Percentiles rank a stretch among this genome's conserved stretches.
Conservation (phyloP, 495 filamentous ascomycete species). For the Talaromyces ruber region DNA sequence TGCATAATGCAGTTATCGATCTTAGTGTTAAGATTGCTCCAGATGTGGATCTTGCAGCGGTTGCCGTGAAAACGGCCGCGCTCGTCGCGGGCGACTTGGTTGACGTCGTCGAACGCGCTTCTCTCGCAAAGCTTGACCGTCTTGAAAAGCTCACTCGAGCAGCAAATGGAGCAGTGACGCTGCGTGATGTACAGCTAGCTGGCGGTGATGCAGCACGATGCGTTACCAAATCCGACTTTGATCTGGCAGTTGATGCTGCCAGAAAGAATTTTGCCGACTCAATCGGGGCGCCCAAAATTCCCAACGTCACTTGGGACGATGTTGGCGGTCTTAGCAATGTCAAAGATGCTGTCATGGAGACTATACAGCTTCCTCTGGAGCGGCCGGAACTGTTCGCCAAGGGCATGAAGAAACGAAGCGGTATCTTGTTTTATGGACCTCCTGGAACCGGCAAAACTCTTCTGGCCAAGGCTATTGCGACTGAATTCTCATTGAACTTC, state of each 20-base stretch:
- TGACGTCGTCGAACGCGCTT: slow-evolving; percentile 86
- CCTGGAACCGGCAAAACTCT: slow-evolving; percentile 96
- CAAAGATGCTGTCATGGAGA: slow-evolving; percentile 93
- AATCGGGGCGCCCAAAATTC: slow-evolving; percentile 96
- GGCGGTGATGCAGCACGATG: slow-evolving; percentile 73
- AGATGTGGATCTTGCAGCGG: slow-evolving; percentile 71
- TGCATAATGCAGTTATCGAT: slow-evolving; percentile 67
- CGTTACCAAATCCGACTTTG: slow-evolving; percentile 82
- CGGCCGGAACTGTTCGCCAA: slow-evolving; percentile 92
- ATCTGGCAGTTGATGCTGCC: slow-evolving; percentile 82
- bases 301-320: slow-evolving; percentile 93
- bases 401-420: slow-evolving; percentile 97
- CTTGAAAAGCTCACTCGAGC: slow-evolving; percentile 57
- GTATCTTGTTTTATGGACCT: slow-evolving; percentile 96
- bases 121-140: slow-evolving; percentile 63
- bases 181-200: slow-evolving; percentile 80
- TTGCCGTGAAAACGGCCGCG: slow-evolving; percentile 92
- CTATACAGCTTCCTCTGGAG: slow-evolving; percentile 88
- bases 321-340: slow-evolving; percentile 90
- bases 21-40: slow-evolving; percentile 61
- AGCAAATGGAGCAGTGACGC: slow-evolving; percentile 39
- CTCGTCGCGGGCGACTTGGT: slow-evolving; percentile 89
- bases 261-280: slow-evolving; percentile 96
- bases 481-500: slow-evolving; percentile 97
- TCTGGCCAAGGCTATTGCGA: slow-evolving; percentile 94